Base-by-base conservation (phyloP, 768 basidiomycete species). In the Boletellus ananiceps region DNA sequence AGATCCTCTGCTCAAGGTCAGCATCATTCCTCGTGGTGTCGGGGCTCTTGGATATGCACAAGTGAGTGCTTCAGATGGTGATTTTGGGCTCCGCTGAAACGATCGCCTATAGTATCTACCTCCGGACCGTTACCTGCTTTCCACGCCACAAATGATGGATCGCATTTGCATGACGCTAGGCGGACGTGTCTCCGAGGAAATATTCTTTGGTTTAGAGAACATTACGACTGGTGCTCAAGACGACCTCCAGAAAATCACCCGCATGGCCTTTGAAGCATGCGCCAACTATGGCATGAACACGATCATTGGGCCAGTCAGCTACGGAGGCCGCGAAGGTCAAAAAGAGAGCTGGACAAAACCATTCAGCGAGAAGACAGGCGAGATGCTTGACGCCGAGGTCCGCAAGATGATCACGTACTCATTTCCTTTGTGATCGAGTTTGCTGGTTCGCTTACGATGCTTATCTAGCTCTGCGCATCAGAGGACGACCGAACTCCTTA, bases 221-320 rank as follows among this genome's bases (percentile, higher is more conserved):
- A 94, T 99, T 67, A 99, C 96, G 2, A 94, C 95, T 3, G 96
- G 96, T 53, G 96, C 96, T 3, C 93, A 97, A 71, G 96, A 99
- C 61, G 96, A 99, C 65, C 74, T 99, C 37, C 92, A 94, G 70
- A 98, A 98, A 73, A 95, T 99, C 54, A 97, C 96, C 4, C 82
- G 86, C 51, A 94, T 98, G 88, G 96, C 96, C 14, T 96, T 94
- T 55, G 93, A 97, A 69, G 88, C 87, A 4, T 92, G 88, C 54
- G 89, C 90, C 8, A 93, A 93, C 68, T 96, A 96, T 70, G 96
- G 96, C 51, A 97, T 99, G 95, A 95, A 93, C 71, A 76, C 82
- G 43, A 80, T 83, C 46, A 91, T 99, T 54, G 96, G 96, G 1
- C 96, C 96, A 2, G 90, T 99, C 54, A 94, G 91, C 59, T 99